Base-by-base conservation (phyloP, 345 rosid species). In the Durio zibethinus region DNA sequence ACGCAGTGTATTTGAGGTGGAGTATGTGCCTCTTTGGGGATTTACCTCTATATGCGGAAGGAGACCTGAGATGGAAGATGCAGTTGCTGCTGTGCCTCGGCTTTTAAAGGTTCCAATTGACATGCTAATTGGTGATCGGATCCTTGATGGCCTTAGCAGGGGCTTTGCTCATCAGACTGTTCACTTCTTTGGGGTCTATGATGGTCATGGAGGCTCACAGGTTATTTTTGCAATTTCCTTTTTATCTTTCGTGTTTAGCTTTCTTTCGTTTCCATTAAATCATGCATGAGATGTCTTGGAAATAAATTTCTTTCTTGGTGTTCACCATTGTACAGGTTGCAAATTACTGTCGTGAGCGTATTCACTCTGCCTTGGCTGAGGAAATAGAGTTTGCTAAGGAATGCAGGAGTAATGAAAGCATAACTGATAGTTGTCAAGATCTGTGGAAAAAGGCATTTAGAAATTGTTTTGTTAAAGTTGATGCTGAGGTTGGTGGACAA, bases 21-120 rank as follows among this genome's bases (percentile, higher is more conserved):
- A 92, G 33, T 96, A 85, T 81, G 85, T 91, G 45, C 99, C 99
- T 4, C 97, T 96, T 48, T 92, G 97, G 97, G 99, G 99, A 15
- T 85, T 84, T 38, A 87, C 91, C 45, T 93, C 97, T 25, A 40
- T 93, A 29, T 87, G 97, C 61, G 99, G 98, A 77, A 90, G 93
- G 81, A 84, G 99, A 82, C 94, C 98, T 47, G 98, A 96, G 85
- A 96, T 96, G 99, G 99, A 96, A 88, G 99, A 96, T 82, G 91
- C 99, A 27, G 40, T 91, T 60, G 91, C 91, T 18, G 73, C 86
- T 50, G 85, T 89, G 36, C 97, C 99, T 78, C 83, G 83, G 52
- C 86, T 90, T 77, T 48, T 88, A 75, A 84, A 91, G 76, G 60
- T 93, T 72, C 98, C 98, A 10, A 86, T 96, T 69, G 86, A 90